These are phyloP conservation scores for Pythium brachiatum DNA, from an alignment of 352 stramenopile species.

Conservation along the genomic window DNA sequence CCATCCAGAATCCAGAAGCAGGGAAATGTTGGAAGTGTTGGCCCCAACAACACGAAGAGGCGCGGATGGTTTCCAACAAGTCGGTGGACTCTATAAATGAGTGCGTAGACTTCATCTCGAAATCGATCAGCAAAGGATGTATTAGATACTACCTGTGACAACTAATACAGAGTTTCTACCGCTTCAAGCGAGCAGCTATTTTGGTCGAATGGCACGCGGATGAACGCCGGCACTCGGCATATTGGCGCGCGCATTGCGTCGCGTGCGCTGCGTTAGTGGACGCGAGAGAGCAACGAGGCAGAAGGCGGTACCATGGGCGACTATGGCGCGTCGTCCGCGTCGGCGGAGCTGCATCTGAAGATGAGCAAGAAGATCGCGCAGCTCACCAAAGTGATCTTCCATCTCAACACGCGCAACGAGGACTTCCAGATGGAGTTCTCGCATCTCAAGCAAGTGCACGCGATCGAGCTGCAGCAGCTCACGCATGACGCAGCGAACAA, in stretches of 20 bases:
- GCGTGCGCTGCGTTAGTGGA: neutral
- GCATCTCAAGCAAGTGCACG: slow-evolving; percentile 37
- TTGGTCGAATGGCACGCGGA: neutral
- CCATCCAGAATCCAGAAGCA: neutral
- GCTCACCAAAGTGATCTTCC: slow-evolving; percentile 94
- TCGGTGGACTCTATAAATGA: neutral
- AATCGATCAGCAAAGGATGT: no score
- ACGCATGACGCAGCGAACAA: slow-evolving; percentile 55
- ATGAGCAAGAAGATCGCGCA: slow-evolving; percentile 95
- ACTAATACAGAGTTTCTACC: neutral
- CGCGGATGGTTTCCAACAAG: neutral
- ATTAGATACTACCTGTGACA: no score
- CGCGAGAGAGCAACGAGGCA: neutral
- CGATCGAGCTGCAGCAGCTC: slow-evolving; percentile 42
- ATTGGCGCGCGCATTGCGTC: neutral
- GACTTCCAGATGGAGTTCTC: slow-evolving; percentile 78
- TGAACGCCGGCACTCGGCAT: neutral
- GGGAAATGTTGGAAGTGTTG: no score
- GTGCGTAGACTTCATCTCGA: no score
- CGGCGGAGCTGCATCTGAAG: slow-evolving; percentile 85
- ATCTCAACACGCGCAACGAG: slow-evolving; percentile 93
- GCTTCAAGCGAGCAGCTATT: neutral
- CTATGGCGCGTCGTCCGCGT: slow-evolving; percentile 19
- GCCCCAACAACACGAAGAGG: neutral
- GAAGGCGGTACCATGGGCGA: slow-evolving; percentile 21